A percentile compares a stretch with the other conserved stretches of the same genome.
These are phyloP conservation scores for Skeletonema menzelii DNA, from an alignment of 108 stramenopile species.

Conservation along the genomic window DNA sequence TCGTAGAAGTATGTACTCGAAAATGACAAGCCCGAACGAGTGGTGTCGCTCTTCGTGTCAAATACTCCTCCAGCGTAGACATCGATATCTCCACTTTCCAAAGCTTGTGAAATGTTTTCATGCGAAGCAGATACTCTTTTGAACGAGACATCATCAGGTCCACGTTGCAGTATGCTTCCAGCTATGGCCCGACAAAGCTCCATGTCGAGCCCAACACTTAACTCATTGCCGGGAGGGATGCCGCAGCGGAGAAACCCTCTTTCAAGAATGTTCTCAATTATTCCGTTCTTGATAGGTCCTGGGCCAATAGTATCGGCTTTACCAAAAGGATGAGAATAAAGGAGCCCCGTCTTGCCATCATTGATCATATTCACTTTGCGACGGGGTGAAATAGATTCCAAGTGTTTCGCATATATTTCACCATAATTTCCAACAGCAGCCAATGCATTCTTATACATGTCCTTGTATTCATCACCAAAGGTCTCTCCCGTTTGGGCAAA, in stretches of 20 bases:
- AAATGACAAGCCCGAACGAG: too few relatives aligned
- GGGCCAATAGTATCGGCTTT: background rate
- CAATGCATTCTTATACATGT: background rate
- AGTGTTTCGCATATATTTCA: slow-evolving; percentile 30
- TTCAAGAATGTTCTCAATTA: slow-evolving; percentile 16
- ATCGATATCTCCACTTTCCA: background rate
- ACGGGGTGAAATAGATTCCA: slow-evolving; percentile 38
- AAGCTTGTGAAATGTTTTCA: too few relatives aligned
- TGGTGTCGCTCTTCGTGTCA: too few relatives aligned
- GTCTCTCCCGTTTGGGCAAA: background rate
- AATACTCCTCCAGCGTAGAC: background rate
- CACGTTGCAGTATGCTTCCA: slow-evolving; percentile 38
- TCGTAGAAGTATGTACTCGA: too few relatives aligned
- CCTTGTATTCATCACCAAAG: too few relatives aligned
- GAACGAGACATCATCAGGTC: slow-evolving; percentile 12
- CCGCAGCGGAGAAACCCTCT: slow-evolving; percentile 48
- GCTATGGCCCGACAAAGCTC: slow-evolving; percentile 44
- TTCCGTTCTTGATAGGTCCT: background rate
- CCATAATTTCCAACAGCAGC: slow-evolving; percentile 46
- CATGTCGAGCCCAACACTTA: slow-evolving; percentile 37
- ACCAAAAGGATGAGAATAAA: slow-evolving; percentile 49
- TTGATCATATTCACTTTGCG: slow-evolving; percentile 28
- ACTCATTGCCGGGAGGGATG: background rate
- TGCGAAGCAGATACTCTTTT: slow-evolving; percentile 12
- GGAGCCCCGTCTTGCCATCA: slow-evolving; percentile 25